Conservation (phyloP, 352 stramenopile species). For the Pythium vanterpoolii region DNA sequence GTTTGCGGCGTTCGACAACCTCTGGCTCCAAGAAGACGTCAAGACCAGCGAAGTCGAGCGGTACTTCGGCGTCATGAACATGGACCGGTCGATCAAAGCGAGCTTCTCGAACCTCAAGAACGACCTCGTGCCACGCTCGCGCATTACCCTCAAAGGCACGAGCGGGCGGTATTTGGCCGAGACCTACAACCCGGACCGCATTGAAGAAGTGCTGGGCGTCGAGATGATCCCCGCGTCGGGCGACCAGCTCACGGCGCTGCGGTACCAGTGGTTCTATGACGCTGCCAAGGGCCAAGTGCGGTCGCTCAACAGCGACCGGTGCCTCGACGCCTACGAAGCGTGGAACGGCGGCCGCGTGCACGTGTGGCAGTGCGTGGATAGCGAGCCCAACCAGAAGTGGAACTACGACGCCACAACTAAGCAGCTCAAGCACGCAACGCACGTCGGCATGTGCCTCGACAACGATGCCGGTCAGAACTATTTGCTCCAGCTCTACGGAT, state of each 20-base stretch:
- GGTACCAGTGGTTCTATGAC: constrained; percentile 72
- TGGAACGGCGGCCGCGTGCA: constrained; percentile 51
- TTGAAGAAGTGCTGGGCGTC: constrained; percentile 34
- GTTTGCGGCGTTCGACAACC: constrained; percentile 67
- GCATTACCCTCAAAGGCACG: constrained; percentile 14
- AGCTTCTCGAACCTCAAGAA: constrained; percentile 42
- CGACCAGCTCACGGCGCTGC: constrained; percentile 48
- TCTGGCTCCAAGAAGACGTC: constrained; percentile 38
- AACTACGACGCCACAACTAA: constrained; percentile 44
- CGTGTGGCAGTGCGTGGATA: constrained; percentile 49
- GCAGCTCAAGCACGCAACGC: constrained; percentile 36
- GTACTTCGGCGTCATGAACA: constrained; percentile 61
- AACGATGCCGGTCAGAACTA: constrained; percentile 36
- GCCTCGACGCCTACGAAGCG: constrained; percentile 53
- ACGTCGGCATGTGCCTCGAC: constrained; percentile 62
- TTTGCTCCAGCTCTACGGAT: constrained; percentile 62
- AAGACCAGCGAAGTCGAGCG: constrained; percentile 43
- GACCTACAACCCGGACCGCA: constrained; percentile 24
- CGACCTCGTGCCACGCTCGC: constrained; percentile 26
- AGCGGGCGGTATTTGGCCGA: constrained; percentile 23
- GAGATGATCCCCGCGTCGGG: constrained; percentile 38
- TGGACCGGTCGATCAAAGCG: constrained; percentile 48
- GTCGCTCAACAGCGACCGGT: constrained; percentile 67
- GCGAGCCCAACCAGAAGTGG: constrained; percentile 68
- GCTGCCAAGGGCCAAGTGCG: constrained; percentile 40